These are phyloP conservation scores for Chalaropsis thielavioides DNA, from an alignment of 2,329 filamentous ascomycete species.

Conservation along the genomic window DNA sequence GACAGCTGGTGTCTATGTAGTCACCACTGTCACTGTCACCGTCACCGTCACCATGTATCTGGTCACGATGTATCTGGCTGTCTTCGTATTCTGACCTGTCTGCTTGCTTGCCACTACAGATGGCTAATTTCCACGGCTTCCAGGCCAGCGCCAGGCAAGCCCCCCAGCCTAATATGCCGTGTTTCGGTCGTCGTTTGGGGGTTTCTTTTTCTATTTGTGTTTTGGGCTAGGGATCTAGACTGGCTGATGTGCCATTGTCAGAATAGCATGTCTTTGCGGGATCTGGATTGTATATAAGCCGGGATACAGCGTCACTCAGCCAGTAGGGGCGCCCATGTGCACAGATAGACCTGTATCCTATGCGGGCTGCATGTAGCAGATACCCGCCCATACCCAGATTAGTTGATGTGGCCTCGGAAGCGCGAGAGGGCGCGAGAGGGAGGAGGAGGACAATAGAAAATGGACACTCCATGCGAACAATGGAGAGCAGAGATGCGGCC, in stretches of 20 bases:
- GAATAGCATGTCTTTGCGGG: neutral
- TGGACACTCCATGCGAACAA: no score
- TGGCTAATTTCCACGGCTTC: neutral
- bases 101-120: neutral
- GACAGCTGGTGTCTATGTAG: no score
- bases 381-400: neutral
- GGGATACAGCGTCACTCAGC: neutral
- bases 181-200: no score
- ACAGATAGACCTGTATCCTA: neutral
- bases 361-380: neutral
- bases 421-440: no score
- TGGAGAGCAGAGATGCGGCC: no score
- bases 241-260: neutral
- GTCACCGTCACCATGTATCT: neutral
- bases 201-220: no score
- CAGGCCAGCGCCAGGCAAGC: neutral
- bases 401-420: no score
- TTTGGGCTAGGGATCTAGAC: neutral
- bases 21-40: neutral
- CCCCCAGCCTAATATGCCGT: neutral
- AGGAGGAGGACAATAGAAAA: neutral
- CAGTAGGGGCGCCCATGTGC: no score
- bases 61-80: neutral
- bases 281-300: neutral
- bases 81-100: neutral